These are phyloP conservation scores for Litsea cubeba DNA, from an alignment of 164 flowering plant species.

Conservation along the genomic window DNA sequence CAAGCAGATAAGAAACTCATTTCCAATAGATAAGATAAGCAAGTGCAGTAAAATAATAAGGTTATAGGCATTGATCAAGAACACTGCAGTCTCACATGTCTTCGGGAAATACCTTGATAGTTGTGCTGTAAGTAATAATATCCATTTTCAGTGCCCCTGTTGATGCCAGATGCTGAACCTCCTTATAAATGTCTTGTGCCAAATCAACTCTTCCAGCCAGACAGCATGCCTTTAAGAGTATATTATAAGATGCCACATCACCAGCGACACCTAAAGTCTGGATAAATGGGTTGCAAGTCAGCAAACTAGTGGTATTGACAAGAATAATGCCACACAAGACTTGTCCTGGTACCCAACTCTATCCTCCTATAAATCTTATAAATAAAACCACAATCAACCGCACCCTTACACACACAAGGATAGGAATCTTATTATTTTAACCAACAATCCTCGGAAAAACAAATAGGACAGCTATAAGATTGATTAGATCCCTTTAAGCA, in stretches of 20 bases:
- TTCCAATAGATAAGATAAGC: neutral
- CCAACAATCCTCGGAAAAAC: neutral
- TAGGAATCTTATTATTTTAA: no score
- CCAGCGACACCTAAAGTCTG: conserved; percentile 61
- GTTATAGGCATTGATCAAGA: neutral
- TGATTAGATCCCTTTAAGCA: neutral
- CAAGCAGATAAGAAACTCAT: neutral
- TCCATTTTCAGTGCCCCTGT: conserved; percentile 61
- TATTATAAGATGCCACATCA: conserved; percentile 77
- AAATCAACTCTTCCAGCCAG: conserved; percentile 75
- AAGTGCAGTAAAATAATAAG: neutral
- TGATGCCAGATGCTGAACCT: conserved; percentile 50
- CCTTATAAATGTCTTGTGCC: conserved; percentile 68
- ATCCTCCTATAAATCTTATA: no score
- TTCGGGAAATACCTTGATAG: conserved; percentile 55
- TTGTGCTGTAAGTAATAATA: conserved; percentile 86
- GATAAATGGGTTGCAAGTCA: conserved; percentile 4
- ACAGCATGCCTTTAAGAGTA: conserved; percentile 81
- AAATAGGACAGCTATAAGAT: neutral
- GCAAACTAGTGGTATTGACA: neutral
- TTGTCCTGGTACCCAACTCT: no score
- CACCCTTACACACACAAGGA: neutral
- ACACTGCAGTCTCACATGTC: neutral
- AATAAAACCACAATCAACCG: neutral
- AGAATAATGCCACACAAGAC: neutral